A percentile compares a stretch with the other conserved stretches of the same genome.
These are phyloP conservation scores for Paramecium octaurelia DNA, from an alignment of 73 alveolate genomes.

Conservation along the genomic window DNA sequence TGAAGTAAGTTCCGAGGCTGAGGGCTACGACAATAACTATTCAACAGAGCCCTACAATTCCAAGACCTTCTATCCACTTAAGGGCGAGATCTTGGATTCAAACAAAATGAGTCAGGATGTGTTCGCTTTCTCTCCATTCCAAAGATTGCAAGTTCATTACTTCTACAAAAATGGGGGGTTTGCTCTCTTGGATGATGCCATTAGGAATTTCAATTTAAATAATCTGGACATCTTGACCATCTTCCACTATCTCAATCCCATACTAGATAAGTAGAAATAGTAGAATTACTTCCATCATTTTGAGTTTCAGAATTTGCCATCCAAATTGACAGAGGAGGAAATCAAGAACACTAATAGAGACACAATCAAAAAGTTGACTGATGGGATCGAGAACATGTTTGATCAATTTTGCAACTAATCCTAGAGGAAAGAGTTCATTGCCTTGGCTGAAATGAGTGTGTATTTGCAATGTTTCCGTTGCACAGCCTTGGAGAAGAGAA, in stretches of 20 bases:
- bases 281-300: not conserved
- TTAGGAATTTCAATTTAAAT: not conserved
- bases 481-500: not conserved
- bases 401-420: not conserved
- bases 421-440: not conserved
- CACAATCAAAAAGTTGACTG: not conserved
- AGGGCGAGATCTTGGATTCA: not conserved
- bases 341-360: not conserved
- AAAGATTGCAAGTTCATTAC: not conserved
- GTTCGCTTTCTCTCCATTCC: not conserved
- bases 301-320: not conserved
- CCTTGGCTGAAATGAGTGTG: not conserved
- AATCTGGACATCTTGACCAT: not conserved
- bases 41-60: not conserved
- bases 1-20: not conserved
- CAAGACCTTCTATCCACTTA: not conserved
- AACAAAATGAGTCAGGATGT: not conserved
- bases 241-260: not conserved
- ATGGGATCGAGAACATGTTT: not conserved
- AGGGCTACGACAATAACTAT: not conserved
- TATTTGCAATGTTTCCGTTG: not conserved
- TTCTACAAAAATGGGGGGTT: conserved; percentile 22
- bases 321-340: not conserved
- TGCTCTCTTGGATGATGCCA: not conserved
- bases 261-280: not conserved